Evolutionary conservation across 441 rosid genomes (phyloP), one percentile per base, ranked within the genome.

Genomic region (Biscutella laevigata): DNA sequence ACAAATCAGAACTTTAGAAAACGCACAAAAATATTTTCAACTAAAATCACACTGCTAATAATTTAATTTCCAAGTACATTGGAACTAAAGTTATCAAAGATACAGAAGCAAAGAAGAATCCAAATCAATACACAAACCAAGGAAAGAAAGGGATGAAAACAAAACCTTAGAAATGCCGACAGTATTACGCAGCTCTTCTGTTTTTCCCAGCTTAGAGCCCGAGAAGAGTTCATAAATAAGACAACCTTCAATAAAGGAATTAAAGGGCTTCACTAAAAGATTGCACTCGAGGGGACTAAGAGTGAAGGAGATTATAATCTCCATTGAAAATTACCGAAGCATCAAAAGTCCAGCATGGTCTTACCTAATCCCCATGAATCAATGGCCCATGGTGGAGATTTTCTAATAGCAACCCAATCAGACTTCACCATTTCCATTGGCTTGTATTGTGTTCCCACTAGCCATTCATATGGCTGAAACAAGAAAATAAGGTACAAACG

Each of bases 361-460:
- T 74, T 70, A 89, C 99, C 99, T 74, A 94, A 79, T 24, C 99
- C 99, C 99, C 97, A 94, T 37, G 99, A 89, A 73, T 94, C 99
- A 68, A 89, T 86, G 60, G 95, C 74, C 97, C 97, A 94, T 28
- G 99, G 86, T 4, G 99, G 96, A 72, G 96, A 94, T 73, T 89
- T 89, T 73, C 99, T 80, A 48, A 94, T 75, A 40, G 86, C 67
- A 62, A 67, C 70, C 99, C 99, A 89, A 56, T 94, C 99, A 71
- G 95, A 86, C 72, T 94, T 94, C 38, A 57, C 80, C 74, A 86
- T 62, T 78, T 94, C 99, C 84, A 80, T 72, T 46, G 99, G 82
- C 67, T 89, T 89, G 81, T 94, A 84, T 54, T 94, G 97, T 26
- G 86, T 17, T 67, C 88, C 97, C 74, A 94, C 78, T 21, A 89